Base-by-base conservation (phyloP, 139 green algal species). In the Picochlorum costavermella region DNA sequence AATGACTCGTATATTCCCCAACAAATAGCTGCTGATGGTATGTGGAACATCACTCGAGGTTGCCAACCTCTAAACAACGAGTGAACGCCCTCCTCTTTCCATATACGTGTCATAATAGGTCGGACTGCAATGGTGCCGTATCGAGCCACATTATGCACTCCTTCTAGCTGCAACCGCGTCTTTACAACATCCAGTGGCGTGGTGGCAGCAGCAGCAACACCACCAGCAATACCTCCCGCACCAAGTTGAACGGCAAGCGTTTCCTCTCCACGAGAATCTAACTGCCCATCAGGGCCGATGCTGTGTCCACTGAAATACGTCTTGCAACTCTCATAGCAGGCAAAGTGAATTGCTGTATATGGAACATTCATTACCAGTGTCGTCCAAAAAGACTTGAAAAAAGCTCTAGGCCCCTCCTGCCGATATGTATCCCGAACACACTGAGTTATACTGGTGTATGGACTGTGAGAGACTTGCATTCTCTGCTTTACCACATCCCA, bases 351-450 rank as follows among this genome's bases (percentile, higher is more conserved):
- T 3, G 91, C 83, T 4, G 84, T 93, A 80, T 91, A 97, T 4
- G 92, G 92, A 23, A 98, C 74, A 75, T 98, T 98, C 91, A 97
- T 98, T 16, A 97, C 51, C 0, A 98, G 71, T 59, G 87, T 95
- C 11, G 86, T 94, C 60, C 75, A 75, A 63, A 95, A 98, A 4
- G 83, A 94, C 12, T 74, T 77, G 75, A 87, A 99, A 31, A 99
- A 92, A 3, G 90, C 86, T 1, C 58, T 28, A 14, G 88, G 6
- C 2, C 94, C 94, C 46, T 95, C 89, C 14, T 85, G 30, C 8
- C 66, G 60, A 33, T 88, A 60, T 5, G 84, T 92, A 2, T 65
- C 49, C 0, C 23, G 8, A 2, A 85, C 58, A 48, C 88, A 95
- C 64, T 96, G 81, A 45, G 77, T 13, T 2, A 88, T 50, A 9